Evolutionary conservation across 2,329 filamentous ascomycete species (phyloP).

Genomic region (Alternaria sp.): DNA sequence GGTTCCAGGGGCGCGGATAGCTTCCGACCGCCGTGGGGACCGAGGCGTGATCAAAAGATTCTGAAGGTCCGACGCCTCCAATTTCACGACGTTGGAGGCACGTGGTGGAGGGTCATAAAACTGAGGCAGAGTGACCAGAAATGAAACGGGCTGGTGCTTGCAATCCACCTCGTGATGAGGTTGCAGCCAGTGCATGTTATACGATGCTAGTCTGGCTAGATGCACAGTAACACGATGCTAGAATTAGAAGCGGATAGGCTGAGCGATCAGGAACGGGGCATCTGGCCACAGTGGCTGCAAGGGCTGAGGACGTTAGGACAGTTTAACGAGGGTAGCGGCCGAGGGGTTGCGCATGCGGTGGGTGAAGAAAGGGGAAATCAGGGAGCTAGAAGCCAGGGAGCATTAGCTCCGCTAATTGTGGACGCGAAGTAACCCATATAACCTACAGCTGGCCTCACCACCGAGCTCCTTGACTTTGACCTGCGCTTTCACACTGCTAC

Average conservation of each 20-base stretch:
- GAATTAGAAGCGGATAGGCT: slow-evolving; percentile 39
- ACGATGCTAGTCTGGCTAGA: slow-evolving; percentile 34
- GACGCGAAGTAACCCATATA: slow-evolving; percentile 17
- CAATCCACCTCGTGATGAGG: slow-evolving; percentile 35
- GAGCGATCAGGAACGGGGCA: slow-evolving; percentile 27
- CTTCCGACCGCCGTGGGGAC: slow-evolving; percentile 25
- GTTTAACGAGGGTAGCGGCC: slow-evolving; percentile 21
- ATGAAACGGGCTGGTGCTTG: not conserved
- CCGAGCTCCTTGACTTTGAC: slow-evolving; percentile 29
- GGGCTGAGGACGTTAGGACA: slow-evolving; percentile 27
- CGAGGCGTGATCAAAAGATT: slow-evolving; percentile 36
- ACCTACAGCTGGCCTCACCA: slow-evolving; percentile 36
- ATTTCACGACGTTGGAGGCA: slow-evolving; percentile 39
- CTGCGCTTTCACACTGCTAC: slow-evolving; percentile 17
- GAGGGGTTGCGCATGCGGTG: slow-evolving; percentile 16
- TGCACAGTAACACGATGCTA: slow-evolving; percentile 18
- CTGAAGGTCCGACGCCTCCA: slow-evolving; percentile 31
- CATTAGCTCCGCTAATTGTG: slow-evolving; percentile 23
- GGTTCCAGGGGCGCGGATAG: slow-evolving; percentile 9
- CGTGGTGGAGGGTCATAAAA: slow-evolving; percentile 34
- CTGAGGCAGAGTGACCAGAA: slow-evolving; percentile 30
- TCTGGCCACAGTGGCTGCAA: slow-evolving; percentile 23
- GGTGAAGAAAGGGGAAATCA: slow-evolving; percentile 19
- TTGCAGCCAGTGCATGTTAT: slow-evolving; percentile 23
- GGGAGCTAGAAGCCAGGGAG: slow-evolving; percentile 26